Evolutionary conservation across 139 green algal species (phyloP).

Genomic region (Raphidocelis subcapitata): DNA sequence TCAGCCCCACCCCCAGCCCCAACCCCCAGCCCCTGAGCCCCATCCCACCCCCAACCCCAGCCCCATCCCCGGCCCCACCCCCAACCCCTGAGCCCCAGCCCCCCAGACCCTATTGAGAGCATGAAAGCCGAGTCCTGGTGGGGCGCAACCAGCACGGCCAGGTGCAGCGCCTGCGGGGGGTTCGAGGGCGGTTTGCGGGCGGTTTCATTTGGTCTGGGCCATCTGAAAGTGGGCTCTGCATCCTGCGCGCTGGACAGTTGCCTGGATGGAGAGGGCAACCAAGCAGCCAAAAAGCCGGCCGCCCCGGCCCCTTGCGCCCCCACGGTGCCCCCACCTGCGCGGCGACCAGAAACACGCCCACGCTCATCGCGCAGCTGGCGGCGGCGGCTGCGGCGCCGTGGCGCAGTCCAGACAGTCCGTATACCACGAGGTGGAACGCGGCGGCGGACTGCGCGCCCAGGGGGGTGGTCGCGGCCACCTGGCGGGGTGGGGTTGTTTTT

Average conservation of each 20-base stretch:
- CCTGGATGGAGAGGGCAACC: no score
- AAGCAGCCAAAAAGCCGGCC: no score
- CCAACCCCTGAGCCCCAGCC: no score
- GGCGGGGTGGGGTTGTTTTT: background rate
- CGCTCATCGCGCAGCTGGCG: background rate
- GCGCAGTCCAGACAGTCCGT: conserved; percentile 40
- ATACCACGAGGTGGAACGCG: conserved; percentile 32
- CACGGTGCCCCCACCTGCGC: conserved; percentile 4
- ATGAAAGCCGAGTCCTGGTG: conserved; percentile 43
- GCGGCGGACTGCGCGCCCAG: conserved; percentile 50
- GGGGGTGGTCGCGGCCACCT: conserved; percentile 33
- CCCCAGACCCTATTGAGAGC: conserved; percentile 28
- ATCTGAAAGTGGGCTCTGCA: no score
- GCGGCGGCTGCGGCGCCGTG: background rate
- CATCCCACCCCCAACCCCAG: no score
- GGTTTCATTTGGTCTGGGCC: no score
- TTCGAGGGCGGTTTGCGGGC: no score
- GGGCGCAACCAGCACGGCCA: conserved; percentile 18
- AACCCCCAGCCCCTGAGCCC: no score
- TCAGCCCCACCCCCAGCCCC: no score
- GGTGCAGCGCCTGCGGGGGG: conserved; percentile 32
- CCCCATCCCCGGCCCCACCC: no score
- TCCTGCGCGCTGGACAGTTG: no score
- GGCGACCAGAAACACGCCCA: conserved; percentile 12
- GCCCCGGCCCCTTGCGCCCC: no score